Base-by-base conservation (phyloP, 768 basidiomycete genomes). In the Kwoniella sp. region DNA sequence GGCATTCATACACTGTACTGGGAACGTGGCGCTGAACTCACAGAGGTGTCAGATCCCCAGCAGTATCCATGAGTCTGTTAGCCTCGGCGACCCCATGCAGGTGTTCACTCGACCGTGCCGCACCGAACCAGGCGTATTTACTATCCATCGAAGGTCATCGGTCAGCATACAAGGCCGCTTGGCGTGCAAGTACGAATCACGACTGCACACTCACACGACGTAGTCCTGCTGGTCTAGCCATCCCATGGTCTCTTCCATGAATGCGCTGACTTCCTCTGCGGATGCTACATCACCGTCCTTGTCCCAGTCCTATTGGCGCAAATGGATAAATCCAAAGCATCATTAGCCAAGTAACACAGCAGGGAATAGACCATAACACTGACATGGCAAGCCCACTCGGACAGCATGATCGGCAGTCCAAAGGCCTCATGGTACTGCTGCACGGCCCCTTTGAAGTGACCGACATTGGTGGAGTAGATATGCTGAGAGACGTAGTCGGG, bases 51-150 rank as follows among this genome's bases (percentile, higher is more conserved):
- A 73, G 26, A 5, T 31, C 45, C 0, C 68, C 68, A 31, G 29
- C 31, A 1, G 5, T 15, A 47, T 67, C 66, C 50, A 73, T 61
- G 29, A 73, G 56, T 26, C 70, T 26, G 50, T 72, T 72, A 2
- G 51, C 37, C 34, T 69, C 70, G 12, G 48, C 26, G 17, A 72
- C 70, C 2, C 57, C 65, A 37, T 63, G 55, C 15, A 72, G 58
- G n/a, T 38, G 55, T 2, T 25, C 47, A 8, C 64, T 11, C 37
- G 60, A 50, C 3, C 57, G 20, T 2, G 53, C 61, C 8, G 63
- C 57, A 4, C 70, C 70, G 48, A 71, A 71, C 69, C 69, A 71
- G 4, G 64, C 67, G 55, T 71, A 71, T 48, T 67, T 67, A 29
- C 64, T 65, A 52, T 17, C 17, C 22, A 50, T 28, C 45, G n/a